Base-by-base conservation (phyloP, 2,329 filamentous ascomycete species). In the Alternaria solani region DNA sequence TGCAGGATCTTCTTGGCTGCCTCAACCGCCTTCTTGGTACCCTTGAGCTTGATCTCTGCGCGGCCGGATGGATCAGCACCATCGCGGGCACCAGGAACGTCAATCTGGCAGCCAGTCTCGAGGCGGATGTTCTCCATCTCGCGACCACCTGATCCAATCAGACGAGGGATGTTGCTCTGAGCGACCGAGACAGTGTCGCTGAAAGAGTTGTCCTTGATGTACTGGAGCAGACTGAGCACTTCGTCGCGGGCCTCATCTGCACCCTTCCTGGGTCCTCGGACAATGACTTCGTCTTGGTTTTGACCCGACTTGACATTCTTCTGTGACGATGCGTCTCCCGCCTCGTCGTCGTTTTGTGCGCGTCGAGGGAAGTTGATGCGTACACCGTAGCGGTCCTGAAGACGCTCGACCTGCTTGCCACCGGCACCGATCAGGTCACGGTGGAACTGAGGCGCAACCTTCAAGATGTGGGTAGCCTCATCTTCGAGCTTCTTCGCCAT, bases 371-470 rank as follows among this genome's bases (percentile, higher is more conserved):
- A 99, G 81, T 97, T 94, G 71, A 99, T 95, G 64, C 94, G 89
- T 42, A 99, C 95, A 75, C 91, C 90, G 84, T 99, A 97, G 47
- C 94, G 91, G 57, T 90, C 92, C 80, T 99, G 94, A 25, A 99
- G 87, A 67, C 92, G 90, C 81, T 95, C 95, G 74, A 99, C 94
- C 76, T 96, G 92, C 73, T 85, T 88, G 61, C 95, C 95, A 72
- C 92, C 90, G 20, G 92, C 87, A 49, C 95, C 95, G 70, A 99
- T 99, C 56, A 99, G 85, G 77, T 97, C 94, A 61, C 93, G 88
- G 81, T 99, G 95, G 80, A 91, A 98, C 81, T 97, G 93, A 56
- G 94, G 91, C 58, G 96, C 92, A 69, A 99, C 91, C 84, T 96
- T 96, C 56, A 99, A 84, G 12, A 88, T 83, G 78, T 96, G 90